Percentiles rank a stretch among this genome's conserved stretches.
Evolutionary conservation across 495 filamentous ascomycete genomes (phyloP).

Genomic region (Penicillium waksmanii): DNA sequence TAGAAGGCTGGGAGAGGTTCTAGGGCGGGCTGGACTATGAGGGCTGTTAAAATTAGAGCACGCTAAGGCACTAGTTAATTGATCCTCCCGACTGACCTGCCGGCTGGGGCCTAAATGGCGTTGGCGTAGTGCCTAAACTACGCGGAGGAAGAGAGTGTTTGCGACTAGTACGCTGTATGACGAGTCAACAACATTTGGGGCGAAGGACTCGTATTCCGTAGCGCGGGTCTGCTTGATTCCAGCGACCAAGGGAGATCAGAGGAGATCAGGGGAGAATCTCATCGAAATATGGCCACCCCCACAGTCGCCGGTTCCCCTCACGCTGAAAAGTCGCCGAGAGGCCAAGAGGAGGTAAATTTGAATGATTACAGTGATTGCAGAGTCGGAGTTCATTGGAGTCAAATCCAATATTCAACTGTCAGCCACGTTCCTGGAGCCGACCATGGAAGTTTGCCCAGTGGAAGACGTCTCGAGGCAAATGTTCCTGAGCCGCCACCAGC

Average conservation of each 20-base stretch:
- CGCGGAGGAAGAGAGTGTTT: not conserved
- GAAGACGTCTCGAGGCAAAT: not conserved
- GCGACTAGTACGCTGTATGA: too few relatives aligned
- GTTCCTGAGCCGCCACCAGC: not conserved
- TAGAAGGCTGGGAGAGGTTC: not conserved
- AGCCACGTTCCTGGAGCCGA: not conserved
- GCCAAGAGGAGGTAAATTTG: not conserved
- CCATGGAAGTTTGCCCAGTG: not conserved
- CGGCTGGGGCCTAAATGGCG: not conserved
- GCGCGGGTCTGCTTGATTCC: too few relatives aligned
- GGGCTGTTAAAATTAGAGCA: conserved; percentile 5
- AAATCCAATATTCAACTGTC: not conserved
- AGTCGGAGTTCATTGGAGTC: conserved; percentile 1
- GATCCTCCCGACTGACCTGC: not conserved
- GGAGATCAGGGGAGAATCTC: not conserved
- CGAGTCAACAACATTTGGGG: too few relatives aligned
- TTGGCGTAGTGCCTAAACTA: not conserved
- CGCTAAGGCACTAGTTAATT: not conserved
- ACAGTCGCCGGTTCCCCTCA: conserved; percentile 1
- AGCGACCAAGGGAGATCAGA: not conserved
- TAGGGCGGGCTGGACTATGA: conserved; percentile 10
- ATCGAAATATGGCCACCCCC: not conserved
- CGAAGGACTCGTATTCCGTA: too few relatives aligned
- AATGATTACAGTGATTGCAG: not conserved
- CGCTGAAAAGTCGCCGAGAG: not conserved